A percentile compares a stretch with the other conserved stretches of the same genome.
These are phyloP conservation scores for Thermothielavioides terrestris DNA, from an alignment of 495 filamentous ascomycete genomes.

Conservation along the genomic window DNA sequence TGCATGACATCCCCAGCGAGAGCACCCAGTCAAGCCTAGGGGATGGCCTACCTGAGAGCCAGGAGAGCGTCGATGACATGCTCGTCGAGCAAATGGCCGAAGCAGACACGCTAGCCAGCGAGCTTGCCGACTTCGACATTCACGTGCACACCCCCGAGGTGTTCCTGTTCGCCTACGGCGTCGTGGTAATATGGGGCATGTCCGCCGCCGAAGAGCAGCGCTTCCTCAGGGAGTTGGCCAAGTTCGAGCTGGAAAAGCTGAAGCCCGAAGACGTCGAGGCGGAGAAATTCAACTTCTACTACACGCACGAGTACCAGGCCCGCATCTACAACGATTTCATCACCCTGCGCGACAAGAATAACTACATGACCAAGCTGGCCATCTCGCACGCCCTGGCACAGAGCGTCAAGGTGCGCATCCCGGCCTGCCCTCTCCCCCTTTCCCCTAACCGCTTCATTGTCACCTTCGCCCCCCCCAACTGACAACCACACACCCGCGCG, in stretches of 20 bases:
- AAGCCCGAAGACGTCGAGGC: conserved; percentile 81
- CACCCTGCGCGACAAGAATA: conserved; percentile 78
- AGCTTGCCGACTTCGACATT: conserved; percentile 55
- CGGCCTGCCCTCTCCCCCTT: neutral
- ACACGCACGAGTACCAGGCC: conserved; percentile 92
- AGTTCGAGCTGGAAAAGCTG: conserved; percentile 88
- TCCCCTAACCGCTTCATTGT: neutral
- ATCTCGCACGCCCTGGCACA: conserved; percentile 93
- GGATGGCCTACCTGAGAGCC: conserved; percentile 13
- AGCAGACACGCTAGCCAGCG: conserved; percentile 18
- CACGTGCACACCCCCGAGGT: conserved; percentile 83
- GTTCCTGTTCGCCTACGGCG: conserved; percentile 94
- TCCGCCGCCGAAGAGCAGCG: conserved; percentile 69
- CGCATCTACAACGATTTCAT: conserved; percentile 99
- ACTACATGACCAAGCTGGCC: conserved; percentile 96
- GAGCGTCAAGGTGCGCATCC: conserved; percentile 71
- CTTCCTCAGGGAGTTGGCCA: conserved; percentile 90
- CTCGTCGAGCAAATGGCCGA: neutral
- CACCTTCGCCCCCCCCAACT: neutral
- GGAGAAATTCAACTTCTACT: conserved; percentile 98
- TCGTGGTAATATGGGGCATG: conserved; percentile 99
- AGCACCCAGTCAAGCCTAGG: conserved; percentile 5
- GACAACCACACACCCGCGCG: conserved; percentile 3
- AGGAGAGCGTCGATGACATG: conserved; percentile 14
- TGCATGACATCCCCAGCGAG: conserved; percentile 6